Evolutionary conservation across 257 asterid genomes (phyloP).

Genomic region (Capsicum baccatum): DNA sequence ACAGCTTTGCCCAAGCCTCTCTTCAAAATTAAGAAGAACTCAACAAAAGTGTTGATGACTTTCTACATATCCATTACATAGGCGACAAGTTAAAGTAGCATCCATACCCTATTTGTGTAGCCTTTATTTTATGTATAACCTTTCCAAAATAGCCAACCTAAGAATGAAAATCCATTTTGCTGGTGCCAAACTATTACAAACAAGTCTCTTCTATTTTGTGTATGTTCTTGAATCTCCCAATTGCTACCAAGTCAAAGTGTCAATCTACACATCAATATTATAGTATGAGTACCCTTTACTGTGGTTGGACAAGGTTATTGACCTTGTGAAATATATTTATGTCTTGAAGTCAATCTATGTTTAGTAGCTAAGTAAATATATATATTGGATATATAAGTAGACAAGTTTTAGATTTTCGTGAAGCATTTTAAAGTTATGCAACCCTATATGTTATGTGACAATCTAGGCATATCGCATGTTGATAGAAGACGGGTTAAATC

Average conservation of each 20-base stretch:
- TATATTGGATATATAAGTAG: neutral
- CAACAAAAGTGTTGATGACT: too few species aligned
- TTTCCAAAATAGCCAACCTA: too few species aligned
- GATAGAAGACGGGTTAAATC: neutral
- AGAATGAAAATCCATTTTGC: too few species aligned
- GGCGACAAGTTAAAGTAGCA: too few species aligned
- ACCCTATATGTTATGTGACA: too few species aligned
- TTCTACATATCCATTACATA: too few species aligned
- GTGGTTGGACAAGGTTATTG: neutral
- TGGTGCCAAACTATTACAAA: too few species aligned
- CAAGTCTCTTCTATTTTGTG: too few species aligned
- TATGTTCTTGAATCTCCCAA: constrained; percentile 17
- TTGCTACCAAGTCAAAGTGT: constrained; percentile 18
- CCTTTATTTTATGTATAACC: too few species aligned
- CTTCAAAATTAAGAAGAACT: too few species aligned
- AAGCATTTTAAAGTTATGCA: neutral
- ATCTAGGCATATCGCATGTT: neutral
- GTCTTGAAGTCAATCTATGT: neutral
- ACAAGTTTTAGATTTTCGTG: neutral
- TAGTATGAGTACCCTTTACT: neutral
- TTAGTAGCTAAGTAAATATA: neutral
- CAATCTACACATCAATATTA: neutral
- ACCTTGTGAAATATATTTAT: neutral
- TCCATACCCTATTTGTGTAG: too few species aligned
- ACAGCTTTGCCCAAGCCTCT: too few species aligned